Evolutionary conservation across 352 stramenopile genomes (phyloP).

Genomic region (Aphanomyces invadans): DNA sequence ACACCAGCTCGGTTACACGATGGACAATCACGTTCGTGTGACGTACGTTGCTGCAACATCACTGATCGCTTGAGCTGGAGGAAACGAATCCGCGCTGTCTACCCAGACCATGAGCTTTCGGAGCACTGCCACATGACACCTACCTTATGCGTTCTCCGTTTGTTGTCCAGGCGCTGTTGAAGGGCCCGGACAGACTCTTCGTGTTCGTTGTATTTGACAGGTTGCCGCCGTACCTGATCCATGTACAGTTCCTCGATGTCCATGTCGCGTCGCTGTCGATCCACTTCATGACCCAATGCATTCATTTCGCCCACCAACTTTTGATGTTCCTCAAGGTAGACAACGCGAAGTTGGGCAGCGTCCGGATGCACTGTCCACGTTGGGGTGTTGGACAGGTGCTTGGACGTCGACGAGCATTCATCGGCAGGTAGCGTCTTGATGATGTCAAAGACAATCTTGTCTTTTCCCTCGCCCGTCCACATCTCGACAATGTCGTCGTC

Average conservation of each 20-base stretch:
- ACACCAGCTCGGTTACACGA: neutral
- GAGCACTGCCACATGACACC: neutral
- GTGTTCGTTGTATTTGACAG: neutral
- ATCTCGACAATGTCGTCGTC: conserved; percentile 13
- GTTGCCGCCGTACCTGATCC: neutral
- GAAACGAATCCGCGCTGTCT: neutral
- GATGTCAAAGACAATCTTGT: neutral
- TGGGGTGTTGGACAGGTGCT: neutral
- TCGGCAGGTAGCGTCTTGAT: neutral
- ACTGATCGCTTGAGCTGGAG: neutral
- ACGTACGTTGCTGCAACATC: neutral
- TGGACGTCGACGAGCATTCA: neutral
- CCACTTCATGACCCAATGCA: conserved; percentile 1
- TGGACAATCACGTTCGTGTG: neutral
- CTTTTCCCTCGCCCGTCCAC: neutral
- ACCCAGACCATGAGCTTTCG: neutral
- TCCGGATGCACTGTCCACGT: neutral
- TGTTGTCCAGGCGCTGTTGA: neutral
- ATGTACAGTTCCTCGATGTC: conserved; percentile 19
- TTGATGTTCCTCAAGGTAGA: neutral
- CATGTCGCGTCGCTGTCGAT: conserved; percentile 3
- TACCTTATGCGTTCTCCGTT: neutral
- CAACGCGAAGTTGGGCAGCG: neutral
- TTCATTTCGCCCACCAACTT: neutral
- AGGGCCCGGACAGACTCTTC: neutral